phyloP scores from a whole-genome alignment of 2,329 filamentous ascomycete genomes.

The Diaporthe longicolla region DNA sequence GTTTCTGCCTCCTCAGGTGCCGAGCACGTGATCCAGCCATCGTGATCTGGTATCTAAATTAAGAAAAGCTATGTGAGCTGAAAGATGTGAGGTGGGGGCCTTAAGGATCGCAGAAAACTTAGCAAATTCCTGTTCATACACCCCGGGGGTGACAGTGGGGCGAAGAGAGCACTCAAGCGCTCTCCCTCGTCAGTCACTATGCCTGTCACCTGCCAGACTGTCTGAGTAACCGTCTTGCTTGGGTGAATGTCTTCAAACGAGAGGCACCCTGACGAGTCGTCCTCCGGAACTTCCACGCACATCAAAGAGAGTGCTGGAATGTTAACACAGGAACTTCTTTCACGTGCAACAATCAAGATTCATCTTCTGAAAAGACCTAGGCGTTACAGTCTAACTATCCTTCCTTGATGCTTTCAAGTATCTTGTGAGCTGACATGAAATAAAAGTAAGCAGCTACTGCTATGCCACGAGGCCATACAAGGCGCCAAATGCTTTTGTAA shows the following conservation, averaged over 20 bases:
- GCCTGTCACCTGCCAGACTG: neutral
- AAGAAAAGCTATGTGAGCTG: neutral
- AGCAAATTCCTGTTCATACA: neutral
- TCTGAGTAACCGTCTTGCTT: too few relatives aligned
- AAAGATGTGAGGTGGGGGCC: neutral
- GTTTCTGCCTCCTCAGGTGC: neutral
- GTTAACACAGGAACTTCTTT: neutral
- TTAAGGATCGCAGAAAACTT: too few relatives aligned
- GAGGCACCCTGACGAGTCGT: neutral
- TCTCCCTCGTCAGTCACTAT: too few relatives aligned
- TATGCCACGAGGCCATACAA: too few relatives aligned
- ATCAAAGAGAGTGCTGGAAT: too few relatives aligned
- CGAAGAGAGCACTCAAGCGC: too few relatives aligned
- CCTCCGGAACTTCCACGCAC: neutral
- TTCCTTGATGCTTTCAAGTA: too few relatives aligned
- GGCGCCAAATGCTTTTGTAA: too few relatives aligned
- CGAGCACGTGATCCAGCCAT: conserved; percentile 7
- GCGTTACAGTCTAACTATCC: too few relatives aligned
- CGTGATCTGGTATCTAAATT: neutral
- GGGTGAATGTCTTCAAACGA: neutral
- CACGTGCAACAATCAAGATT: neutral
- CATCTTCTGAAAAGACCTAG: neutral
- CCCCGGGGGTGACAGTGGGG: neutral
- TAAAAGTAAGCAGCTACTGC: too few relatives aligned
- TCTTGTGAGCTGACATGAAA: too few relatives aligned